Evolutionary conservation across 805 yeast genomes (phyloP), one percentile per base, ranked within the genome.

Genomic region (Schwanniomyces occidentalis): DNA sequence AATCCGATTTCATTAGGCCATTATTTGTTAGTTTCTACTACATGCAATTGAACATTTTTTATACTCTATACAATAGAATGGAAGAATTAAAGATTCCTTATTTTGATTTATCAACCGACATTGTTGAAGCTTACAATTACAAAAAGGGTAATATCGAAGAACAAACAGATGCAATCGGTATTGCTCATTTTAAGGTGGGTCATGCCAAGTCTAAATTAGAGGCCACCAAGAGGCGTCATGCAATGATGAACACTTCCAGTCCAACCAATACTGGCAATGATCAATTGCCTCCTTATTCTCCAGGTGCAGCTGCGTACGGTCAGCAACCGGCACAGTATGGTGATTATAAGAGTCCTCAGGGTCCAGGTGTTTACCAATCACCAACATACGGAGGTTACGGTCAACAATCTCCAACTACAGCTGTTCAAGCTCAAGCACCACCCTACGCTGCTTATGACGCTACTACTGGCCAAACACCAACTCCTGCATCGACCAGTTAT

Each of bases 21-120:
- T 71, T 93, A 51, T 93, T 93, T 65, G 93, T 91, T 51, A 83
- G 95, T 36, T 82, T 93, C 62, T 93, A 93, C 66, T 93, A 80
- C 73, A 93, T 93, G 98, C 99, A 93, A 69, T 76, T 93, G 70
- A 93, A 93, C 69, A 88, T 93, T 38, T 93, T 90, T 63, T 93
- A 93, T 73, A 89, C 96, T 1, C 71, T 93, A 43, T 90, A 86
- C 69, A 83, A 76, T 55, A 78, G 85, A 51, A 86, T 91, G 87
- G 96, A 91, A 65, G 95, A 87, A 56, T 81, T 91, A 85, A 89
- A 93, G 67, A 93, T 93, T 47, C 96, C 97, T 10, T 93, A 93
- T 65, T 93, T 93, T 63, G 95, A 93, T 58, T 71, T 93, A 55
- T 71, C 78, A 32, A 73, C 85, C 28, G 98, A 89, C 57, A 85